Conservation (phyloP, 2,329 filamentous ascomycete species). For the Aspergillus ochraceus region DNA sequence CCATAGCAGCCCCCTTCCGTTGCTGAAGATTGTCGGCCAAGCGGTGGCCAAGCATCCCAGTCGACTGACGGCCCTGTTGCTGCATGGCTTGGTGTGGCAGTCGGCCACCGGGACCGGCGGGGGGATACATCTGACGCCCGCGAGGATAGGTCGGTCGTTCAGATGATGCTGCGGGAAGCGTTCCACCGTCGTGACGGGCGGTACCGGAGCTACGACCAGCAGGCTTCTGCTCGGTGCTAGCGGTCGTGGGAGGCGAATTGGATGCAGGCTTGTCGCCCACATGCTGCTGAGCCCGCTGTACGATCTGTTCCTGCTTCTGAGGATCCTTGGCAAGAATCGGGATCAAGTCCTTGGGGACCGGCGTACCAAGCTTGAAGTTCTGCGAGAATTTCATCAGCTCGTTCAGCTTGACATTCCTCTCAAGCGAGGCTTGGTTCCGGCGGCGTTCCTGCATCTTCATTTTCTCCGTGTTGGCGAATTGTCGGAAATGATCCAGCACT, state of each 20-base stretch:
- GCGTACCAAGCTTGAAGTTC: conserved; percentile 91
- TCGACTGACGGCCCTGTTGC: conserved; percentile 42
- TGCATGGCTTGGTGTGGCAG: conserved; percentile 45
- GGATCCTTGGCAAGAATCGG: conserved; percentile 96
- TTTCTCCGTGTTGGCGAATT: conserved; percentile 64
- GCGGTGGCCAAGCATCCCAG: conserved; percentile 52
- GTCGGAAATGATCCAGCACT: conserved; percentile 63
- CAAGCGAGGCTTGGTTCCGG: conserved; percentile 59
- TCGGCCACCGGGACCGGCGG: conserved; percentile 45
- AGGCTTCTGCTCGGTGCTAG: conserved; percentile 53
- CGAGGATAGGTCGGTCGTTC: conserved; percentile 52
- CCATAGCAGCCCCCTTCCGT: conserved; percentile 45
- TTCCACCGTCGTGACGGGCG: conserved; percentile 46
- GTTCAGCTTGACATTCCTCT: conserved; percentile 89
- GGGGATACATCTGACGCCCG: conserved; percentile 47
- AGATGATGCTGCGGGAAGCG: conserved; percentile 35
- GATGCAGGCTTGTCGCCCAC: conserved; percentile 58
- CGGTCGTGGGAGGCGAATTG: conserved; percentile 43
- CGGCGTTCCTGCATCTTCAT: conserved; percentile 59
- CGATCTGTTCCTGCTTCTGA: conserved; percentile 88
- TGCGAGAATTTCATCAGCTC: conserved; percentile 94
- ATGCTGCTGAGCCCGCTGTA: conserved; percentile 80
- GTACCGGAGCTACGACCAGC: conserved; percentile 48
- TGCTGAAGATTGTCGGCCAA: conserved; percentile 55
- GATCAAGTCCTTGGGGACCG: conserved; percentile 87